Evolutionary conservation across 192 early-diverging fungal genomes (phyloP).

Genomic region (Fimicolochytrium jonesii): DNA sequence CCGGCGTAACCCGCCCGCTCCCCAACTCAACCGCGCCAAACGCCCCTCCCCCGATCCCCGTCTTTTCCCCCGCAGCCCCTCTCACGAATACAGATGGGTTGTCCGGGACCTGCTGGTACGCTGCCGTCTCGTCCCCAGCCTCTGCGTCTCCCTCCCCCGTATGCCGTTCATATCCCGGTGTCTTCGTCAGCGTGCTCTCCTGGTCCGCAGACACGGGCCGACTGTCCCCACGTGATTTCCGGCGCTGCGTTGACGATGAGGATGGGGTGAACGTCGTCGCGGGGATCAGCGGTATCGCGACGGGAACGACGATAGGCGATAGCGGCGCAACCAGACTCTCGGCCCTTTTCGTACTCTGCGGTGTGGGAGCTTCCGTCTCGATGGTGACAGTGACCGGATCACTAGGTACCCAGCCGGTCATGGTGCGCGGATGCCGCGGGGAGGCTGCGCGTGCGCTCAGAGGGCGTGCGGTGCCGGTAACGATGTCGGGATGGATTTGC

Average conservation of each 20-base stretch:
- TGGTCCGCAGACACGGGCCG: background rate
- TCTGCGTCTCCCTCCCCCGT: background rate
- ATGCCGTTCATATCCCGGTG: background rate
- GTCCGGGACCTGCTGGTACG: conserved; percentile 1
- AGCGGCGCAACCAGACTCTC: too few relatives aligned
- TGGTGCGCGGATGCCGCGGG: too few relatives aligned
- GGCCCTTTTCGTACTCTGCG: too few relatives aligned
- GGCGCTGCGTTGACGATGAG: background rate
- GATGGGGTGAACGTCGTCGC: background rate
- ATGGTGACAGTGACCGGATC: too few relatives aligned
- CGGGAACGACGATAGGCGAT: too few relatives aligned
- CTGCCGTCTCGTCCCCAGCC: background rate
- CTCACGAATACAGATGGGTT: background rate
- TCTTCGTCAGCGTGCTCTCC: background rate
- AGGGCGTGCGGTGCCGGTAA: too few relatives aligned
- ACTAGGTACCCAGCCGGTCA: too few relatives aligned
- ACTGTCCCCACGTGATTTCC: background rate
- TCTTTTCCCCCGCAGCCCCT: background rate
- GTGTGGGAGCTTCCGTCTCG: too few relatives aligned
- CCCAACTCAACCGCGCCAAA: background rate
- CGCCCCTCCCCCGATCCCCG: background rate
- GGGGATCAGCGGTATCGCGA: background rate
- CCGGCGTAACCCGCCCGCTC: background rate
- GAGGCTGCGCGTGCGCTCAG: too few relatives aligned
- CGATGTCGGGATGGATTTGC: background rate